A percentile compares a stretch with the other conserved stretches of the same genome.
phyloP scores from a whole-genome alignment of 176 grass and related monocot genomes.

The Guadua angustifolia region DNA sequence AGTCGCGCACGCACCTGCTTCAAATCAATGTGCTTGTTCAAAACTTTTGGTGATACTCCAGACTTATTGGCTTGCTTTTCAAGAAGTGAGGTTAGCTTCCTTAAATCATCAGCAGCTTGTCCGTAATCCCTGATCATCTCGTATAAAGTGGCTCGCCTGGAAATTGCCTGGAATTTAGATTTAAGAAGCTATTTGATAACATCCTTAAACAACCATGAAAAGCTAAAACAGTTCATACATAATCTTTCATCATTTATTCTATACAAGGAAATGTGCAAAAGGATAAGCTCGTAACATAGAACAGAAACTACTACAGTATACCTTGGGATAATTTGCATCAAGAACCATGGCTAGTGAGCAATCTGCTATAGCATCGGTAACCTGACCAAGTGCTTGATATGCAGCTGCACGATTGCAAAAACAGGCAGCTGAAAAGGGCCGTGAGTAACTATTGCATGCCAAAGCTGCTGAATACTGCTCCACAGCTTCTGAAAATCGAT shows the following conservation, averaged over 20 bases:
- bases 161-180: conserved; percentile 81
- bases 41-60: conserved; percentile 55
- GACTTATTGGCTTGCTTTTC: conserved; percentile 59
- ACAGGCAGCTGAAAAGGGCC: conserved; percentile 78
- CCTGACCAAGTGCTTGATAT: conserved; percentile 88
- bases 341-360: conserved; percentile 96
- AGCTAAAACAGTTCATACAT: not conserved
- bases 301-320: conserved; percentile 41
- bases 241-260: conserved; percentile 1
- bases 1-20: conserved; percentile 63
- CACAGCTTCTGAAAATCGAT: conserved; percentile 75
- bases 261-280: conserved; percentile 30
- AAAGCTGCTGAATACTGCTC: conserved; percentile 87
- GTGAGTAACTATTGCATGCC: conserved; percentile 72
- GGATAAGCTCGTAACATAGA: conserved; percentile 7
- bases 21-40: conserved; percentile 64
- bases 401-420: conserved; percentile 97
- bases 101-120: conserved; percentile 83
- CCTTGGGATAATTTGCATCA: conserved; percentile 88
- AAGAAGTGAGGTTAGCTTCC: conserved; percentile 67
- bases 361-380: conserved; percentile 97
- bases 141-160: conserved; percentile 92
- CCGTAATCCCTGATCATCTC: conserved; percentile 89
- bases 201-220: conserved; percentile 20
- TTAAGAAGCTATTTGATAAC: conserved; percentile 31